These are phyloP conservation scores for Glarea lozoyensis DNA, from an alignment of 495 filamentous ascomycete genomes.

Conservation along the genomic window DNA sequence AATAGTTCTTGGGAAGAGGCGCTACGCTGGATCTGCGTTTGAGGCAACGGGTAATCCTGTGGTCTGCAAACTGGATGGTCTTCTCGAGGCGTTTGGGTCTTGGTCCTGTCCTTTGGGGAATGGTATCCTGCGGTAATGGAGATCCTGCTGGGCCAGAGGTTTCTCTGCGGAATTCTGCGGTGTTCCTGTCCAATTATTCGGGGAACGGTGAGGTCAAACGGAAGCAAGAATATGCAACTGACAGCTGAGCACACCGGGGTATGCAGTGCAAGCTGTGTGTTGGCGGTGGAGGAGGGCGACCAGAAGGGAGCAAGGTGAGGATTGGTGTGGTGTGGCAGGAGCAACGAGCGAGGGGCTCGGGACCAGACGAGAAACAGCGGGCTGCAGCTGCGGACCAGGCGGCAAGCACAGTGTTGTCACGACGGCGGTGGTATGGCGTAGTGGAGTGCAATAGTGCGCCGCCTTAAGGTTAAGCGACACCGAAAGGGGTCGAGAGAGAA, in stretches of 20 bases:
- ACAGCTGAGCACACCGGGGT: conserved; percentile 7
- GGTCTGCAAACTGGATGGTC: background rate
- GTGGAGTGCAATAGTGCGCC: too few relatives aligned
- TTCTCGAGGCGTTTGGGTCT: background rate
- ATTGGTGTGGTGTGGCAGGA: conserved; percentile 17
- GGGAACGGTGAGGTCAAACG: conserved; percentile 15
- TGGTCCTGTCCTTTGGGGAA: background rate
- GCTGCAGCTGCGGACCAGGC: too few relatives aligned
- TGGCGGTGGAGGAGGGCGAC: conserved; percentile 16
- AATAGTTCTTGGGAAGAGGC: conserved; percentile 13
- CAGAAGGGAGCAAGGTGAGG: conserved; percentile 15
- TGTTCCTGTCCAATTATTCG: conserved; percentile 9
- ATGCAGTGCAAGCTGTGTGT: conserved; percentile 8
- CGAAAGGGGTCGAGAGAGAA: too few relatives aligned
- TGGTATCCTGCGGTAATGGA: background rate
- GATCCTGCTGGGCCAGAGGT: background rate
- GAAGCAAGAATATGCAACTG: conserved; percentile 9
- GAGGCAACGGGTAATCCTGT: background rate
- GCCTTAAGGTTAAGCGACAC: too few relatives aligned
- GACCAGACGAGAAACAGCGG: too few relatives aligned
- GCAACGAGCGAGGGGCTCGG: conserved; percentile 14
- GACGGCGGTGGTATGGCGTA: too few relatives aligned
- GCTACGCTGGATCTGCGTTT: background rate
- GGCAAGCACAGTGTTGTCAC: too few relatives aligned
- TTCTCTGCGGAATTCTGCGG: conserved; percentile 2